These are phyloP conservation scores for Aaosphaeria arxii DNA, from an alignment of 2,329 filamentous ascomycete species.

Conservation along the genomic window DNA sequence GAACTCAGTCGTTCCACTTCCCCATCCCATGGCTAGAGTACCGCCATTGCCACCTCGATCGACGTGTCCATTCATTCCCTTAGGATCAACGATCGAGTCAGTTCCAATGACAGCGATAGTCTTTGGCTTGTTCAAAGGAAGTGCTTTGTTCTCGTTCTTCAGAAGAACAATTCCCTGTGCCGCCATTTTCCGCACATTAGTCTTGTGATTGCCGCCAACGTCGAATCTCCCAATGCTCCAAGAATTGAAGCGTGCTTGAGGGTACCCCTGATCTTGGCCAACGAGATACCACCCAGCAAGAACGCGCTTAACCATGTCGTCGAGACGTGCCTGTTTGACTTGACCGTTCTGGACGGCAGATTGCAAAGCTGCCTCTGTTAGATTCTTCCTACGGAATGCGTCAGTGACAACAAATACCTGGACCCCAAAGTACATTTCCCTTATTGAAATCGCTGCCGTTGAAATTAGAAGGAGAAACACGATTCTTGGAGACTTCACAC, in stretches of 20 bases:
- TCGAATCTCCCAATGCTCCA: slow-evolving; percentile 41
- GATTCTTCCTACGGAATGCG: not conserved
- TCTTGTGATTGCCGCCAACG: slow-evolving; percentile 40
- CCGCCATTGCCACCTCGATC: slow-evolving; percentile 62
- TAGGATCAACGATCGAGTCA: slow-evolving; percentile 72
- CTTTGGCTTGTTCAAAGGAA: slow-evolving; percentile 68
- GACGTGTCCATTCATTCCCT: slow-evolving; percentile 74
- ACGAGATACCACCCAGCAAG: slow-evolving; percentile 50
- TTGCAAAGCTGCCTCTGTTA: slow-evolving; percentile 39
- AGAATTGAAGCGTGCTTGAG: slow-evolving; percentile 44
- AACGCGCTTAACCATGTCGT: slow-evolving; percentile 45
- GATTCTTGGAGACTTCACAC: not conserved
- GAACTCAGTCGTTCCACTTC: slow-evolving; percentile 53
- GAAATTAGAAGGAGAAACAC: slow-evolving; percentile 4
- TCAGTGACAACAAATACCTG: slow-evolving; percentile 13
- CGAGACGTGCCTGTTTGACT: slow-evolving; percentile 36
- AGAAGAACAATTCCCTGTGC: slow-evolving; percentile 49
- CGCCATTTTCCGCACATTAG: slow-evolving; percentile 41
- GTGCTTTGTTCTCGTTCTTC: slow-evolving; percentile 63
- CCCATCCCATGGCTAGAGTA: slow-evolving; percentile 68
- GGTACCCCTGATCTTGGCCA: slow-evolving; percentile 46
- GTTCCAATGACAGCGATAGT: slow-evolving; percentile 67
- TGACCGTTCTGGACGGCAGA: slow-evolving; percentile 51
- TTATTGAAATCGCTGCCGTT: slow-evolving; percentile 21
- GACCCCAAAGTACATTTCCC: slow-evolving; percentile 55